Evolutionary conservation across 2,329 filamentous ascomycete species (phyloP), one percentile per base, ranked within the genome.

Genomic region (Aspergillus persii): DNA sequence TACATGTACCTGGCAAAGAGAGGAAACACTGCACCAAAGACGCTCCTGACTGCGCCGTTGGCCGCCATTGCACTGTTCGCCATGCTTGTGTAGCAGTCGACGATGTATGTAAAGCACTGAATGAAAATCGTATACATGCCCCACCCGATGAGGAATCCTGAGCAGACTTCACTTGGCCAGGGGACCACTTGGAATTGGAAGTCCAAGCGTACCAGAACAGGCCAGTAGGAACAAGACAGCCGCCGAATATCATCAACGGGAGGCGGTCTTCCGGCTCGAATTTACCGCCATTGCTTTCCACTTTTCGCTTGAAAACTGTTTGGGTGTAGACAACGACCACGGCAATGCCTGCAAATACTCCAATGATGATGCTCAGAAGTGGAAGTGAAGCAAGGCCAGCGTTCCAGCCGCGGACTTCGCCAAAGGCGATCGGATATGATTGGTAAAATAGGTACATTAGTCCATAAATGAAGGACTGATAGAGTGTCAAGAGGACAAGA

Each of bases 91-190:
- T 84, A 84, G 0, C 79, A 76, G 63, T 84, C 82, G 49, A 84
- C 80, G 26, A 85, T 73, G 66, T 85, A 85, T 63, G 83, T 84
- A 53, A 84, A 74, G 8, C 77, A 72, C 39, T 79, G 77, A 11
- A 84, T 71, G 70, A 84, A 84, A 58, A 84, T 82, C 26, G 74
- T 71, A 63, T 83, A 76, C 56, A 84, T 77, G 31, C 82, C 82
- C 61, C 83, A 83, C 3, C 82, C 82, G 3, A 80, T 82, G 54
- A 81, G 75, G 2, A 84, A 65, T 29, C 81, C 81, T 8, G 71
- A 61, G 30, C 64, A 57, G 56, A 68, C 50, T 23, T 30, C 26
- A 15, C 36, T 51, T 7, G 41, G 47, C 63, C 60, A 61, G 27
- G n/a, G 49, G 51, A 51, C 50, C n/a, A n/a, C n/a, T n/a, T 39